Conservation (phyloP, 2,329 filamentous ascomycete species). For the Ceratocystis diversiconidia region DNA sequence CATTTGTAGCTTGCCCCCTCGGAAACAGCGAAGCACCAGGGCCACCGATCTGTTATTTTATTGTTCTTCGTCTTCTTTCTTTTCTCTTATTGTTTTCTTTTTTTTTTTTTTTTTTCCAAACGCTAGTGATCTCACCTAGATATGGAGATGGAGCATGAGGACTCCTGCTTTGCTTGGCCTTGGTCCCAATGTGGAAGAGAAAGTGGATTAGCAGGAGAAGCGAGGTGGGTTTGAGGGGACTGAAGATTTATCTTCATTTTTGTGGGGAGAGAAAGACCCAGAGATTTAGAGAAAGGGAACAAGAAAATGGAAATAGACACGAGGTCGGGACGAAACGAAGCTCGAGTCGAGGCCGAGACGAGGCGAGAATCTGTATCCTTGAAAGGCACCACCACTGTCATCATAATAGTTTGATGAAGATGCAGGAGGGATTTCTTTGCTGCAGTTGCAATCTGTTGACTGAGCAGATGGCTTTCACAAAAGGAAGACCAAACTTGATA, state of each 20-base stretch:
- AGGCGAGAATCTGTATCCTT: conserved; percentile 12
- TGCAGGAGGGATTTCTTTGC: no score
- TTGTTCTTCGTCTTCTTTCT: no score
- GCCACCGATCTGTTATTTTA: background rate
- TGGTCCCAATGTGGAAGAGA: no score
- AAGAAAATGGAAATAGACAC: background rate
- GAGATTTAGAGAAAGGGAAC: background rate
- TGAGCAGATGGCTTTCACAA: no score
- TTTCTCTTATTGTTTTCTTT: no score
- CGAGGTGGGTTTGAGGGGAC: background rate
- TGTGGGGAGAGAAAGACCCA: background rate
- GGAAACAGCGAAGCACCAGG: background rate
- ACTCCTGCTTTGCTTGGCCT: no score
- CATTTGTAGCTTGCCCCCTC: background rate
- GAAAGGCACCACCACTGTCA: background rate
- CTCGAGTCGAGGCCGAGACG: conserved; percentile 12
- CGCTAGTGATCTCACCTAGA: background rate
- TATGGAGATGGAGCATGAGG: background rate
- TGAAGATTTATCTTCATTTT: no score
- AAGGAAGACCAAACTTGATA: no score
- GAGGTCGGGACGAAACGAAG: conserved; percentile 12
- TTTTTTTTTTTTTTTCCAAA: background rate
- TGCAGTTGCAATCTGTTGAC: no score
- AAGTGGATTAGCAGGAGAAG: background rate
- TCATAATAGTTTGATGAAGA: no score